These are phyloP conservation scores for Podospora pseudopauciseta DNA, from an alignment of 495 filamentous ascomycete genomes.

Conservation along the genomic window DNA sequence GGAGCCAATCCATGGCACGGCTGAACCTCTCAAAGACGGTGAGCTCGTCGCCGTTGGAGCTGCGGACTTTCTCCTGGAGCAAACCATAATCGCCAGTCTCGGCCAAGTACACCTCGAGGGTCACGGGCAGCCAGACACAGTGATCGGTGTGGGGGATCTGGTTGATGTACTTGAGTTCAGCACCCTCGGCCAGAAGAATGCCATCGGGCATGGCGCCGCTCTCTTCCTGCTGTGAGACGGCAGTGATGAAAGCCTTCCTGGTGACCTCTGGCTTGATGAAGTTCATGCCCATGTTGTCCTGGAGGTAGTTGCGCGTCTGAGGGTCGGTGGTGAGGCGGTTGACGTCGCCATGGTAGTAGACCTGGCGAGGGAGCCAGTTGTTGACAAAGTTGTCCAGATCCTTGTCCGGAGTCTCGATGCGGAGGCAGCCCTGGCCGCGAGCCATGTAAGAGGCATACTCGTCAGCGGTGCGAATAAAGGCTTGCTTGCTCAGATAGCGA, in stretches of 20 bases:
- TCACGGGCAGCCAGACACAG: conserved; percentile 55
- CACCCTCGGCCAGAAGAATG: conserved; percentile 50
- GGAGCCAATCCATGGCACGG: conserved; percentile 53
- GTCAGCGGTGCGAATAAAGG: conserved; percentile 39
- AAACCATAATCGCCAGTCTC: conserved; percentile 53
- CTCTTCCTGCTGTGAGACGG: conserved; percentile 50
- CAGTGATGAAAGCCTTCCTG: conserved; percentile 45
- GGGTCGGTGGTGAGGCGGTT: conserved; percentile 58
- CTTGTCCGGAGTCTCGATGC: conserved; percentile 52
- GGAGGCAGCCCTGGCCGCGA: conserved; percentile 47
- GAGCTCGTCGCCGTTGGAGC: conserved; percentile 39
- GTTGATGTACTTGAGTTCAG: conserved; percentile 59
- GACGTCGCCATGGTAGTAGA: conserved; percentile 55
- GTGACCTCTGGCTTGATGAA: conserved; percentile 52
- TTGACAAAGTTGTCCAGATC: conserved; percentile 57
- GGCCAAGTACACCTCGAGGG: conserved; percentile 50
- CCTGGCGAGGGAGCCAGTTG: conserved; percentile 55
- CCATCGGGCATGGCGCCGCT: conserved; percentile 57
- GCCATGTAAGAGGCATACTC: conserved; percentile 50
- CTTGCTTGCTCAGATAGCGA: conserved; percentile 50
- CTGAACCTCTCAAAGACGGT: conserved; percentile 53
- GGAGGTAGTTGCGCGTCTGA: conserved; percentile 56
- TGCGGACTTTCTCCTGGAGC: conserved; percentile 42
- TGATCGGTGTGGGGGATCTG: conserved; percentile 57
- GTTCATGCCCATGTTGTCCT: conserved; percentile 60